Evolutionary conservation across 1,284 basidiomycete species (phyloP), one percentile per base, ranked within the genome.

Genomic region (Schizophyllum commune): DNA sequence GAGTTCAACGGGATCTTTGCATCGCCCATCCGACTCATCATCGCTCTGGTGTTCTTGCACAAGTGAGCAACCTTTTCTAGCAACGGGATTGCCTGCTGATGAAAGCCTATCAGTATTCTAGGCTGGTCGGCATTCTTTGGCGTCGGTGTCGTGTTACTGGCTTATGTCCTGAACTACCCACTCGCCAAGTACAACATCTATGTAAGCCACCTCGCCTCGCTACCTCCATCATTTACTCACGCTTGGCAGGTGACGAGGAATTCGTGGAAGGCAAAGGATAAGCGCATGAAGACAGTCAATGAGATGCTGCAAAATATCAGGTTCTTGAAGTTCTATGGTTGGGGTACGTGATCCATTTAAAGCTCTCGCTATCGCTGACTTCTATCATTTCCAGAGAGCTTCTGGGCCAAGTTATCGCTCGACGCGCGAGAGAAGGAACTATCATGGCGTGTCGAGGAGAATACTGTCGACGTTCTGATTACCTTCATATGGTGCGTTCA

Each of bases 51-150:
- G 6, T 92, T 91, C 73, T 78, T 94, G 3, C 91, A 93, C 71
- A 78, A 82, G 89, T 90, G 65, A 67, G 83, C 73, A n/a, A 20
- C 39, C n/a, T 53, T 55, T 47, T 22, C 32, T 32, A 57, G 55
- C 39, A 15, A 51, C 32, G 34, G 34, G 13, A 39, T 58, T 11
- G 27, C 60, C 51, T 39, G 33, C 17, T 15, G 47, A n/a, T 64
- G 52, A 63, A 34, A 52, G 11, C 52, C 55, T 57, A 17, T 20
- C 63, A 92, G 90, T 58, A 77, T 94, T 32, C 79, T 94, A 52
- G 92, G 92, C 7, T 92, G 90, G 89, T 89, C 89, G 54, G 85
- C 89, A 0, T 78, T 94, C 32, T 85, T 87, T 13, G 91, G 91
- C n/a, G 84, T 93, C 3, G 77, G 80, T 15, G 83, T 92, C 32